phyloP scores from a whole-genome alignment of 768 basidiomycete species.

The Kwoniella dendrophila region DNA sequence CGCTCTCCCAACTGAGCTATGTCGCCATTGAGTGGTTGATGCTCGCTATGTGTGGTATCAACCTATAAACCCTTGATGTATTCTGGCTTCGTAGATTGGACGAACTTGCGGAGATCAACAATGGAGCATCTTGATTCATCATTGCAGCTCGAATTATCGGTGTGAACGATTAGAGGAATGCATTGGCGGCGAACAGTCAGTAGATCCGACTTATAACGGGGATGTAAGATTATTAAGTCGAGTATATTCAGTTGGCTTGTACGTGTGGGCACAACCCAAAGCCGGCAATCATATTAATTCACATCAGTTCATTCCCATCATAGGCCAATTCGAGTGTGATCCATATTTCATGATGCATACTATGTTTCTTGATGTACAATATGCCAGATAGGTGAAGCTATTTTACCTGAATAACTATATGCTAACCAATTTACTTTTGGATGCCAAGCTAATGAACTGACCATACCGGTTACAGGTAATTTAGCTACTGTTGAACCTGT shows the following conservation, averaged over 20 bases:
- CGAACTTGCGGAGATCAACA: not conserved
- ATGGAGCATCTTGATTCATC: not conserved
- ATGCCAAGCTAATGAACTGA: conserved; percentile 45
- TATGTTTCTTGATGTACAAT: conserved; percentile 37
- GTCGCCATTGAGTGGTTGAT: conserved; percentile 15
- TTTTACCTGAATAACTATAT: conserved; percentile 36
- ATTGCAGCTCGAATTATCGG: too few relatives aligned
- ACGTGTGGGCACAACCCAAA: too few relatives aligned
- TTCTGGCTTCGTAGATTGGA: not conserved
- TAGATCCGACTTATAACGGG: too few relatives aligned
- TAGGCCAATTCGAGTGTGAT: too few relatives aligned
- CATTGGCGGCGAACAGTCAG: too few relatives aligned
- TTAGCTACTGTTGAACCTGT: conserved; percentile 33
- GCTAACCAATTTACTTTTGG: conserved; percentile 40
- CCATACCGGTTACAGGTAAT: conserved; percentile 30
- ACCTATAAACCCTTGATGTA: not conserved
- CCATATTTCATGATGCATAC: too few relatives aligned
- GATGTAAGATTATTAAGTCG: too few relatives aligned
- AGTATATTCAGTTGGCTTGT: too few relatives aligned
- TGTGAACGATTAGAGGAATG: not conserved
- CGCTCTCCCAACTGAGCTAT: conserved; percentile 32
- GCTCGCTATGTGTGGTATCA: not conserved
- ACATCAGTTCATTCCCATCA: too few relatives aligned
- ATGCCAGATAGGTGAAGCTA: conserved; percentile 38
- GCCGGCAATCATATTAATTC: too few relatives aligned